Base-by-base conservation (phyloP, 2,329 filamentous ascomycete species). In the Diplocarpon mali region DNA sequence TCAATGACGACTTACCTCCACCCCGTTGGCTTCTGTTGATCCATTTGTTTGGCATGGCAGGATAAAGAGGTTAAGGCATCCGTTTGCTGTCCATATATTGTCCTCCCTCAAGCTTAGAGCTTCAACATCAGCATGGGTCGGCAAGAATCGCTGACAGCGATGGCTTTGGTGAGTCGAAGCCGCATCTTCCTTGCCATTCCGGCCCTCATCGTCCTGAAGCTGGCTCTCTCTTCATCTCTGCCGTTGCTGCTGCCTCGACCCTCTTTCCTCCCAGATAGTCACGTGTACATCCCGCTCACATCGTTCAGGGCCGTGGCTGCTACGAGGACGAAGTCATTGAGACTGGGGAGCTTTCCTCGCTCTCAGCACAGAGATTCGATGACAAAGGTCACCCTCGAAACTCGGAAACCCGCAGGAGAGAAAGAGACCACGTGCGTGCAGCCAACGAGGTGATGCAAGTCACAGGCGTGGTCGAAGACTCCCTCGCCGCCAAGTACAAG, bases 371-470 rank as follows among this genome's bases (percentile, higher is more conserved):
- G 40, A 49, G 52, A 44, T 63, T 62, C 38, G 57, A 62, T 36
- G 53, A 56, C 12, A 55, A 57, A 42, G 61, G 61, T 4, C 57
- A 55, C 38, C 60, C 61, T 5, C 51, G 53, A 35, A 62, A 62
- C 38, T 56, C 55, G 3, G 57, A 61, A 35, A 62, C 57, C 9
- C 60, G 53, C 42, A 50, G 57, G 14, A 48, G 57, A 35, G 57
- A 60, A 34, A 53, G 56, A 38, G 59, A 62, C 13, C 54, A 60
- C 20, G 56, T 62, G 17, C 53, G 60, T 27, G 60, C 61, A 15
- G 58, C 60, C 29, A 63, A 63, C 43, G 61, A 63, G 50, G 61
- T 63, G 24, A 60, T 63, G 58, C 56, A 59, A 40, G 59, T 58
- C 24, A 61, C 60, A 10, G 61, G 61, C 15, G 53, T 63, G 13